Evolutionary conservation across 176 grass and related monocot genomes (phyloP).

Genomic region (Musa itinerans): DNA sequence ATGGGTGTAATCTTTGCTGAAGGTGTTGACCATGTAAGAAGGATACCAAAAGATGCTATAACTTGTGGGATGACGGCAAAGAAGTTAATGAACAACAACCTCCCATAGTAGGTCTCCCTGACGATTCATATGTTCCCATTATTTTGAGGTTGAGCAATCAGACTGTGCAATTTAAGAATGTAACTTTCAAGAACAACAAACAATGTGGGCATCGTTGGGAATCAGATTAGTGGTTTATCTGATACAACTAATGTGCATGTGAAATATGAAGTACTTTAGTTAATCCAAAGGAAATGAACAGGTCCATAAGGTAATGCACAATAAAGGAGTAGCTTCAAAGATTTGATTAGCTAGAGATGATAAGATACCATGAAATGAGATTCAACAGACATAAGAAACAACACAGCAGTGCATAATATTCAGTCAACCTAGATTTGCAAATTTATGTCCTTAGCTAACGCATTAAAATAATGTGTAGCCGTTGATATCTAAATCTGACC

Average conservation of each 20-base stretch:
- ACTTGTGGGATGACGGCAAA: constrained; percentile 36
- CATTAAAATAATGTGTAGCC: too few relatives aligned
- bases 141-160: background rate
- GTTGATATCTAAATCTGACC: too few relatives aligned
- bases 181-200: background rate
- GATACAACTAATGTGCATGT: background rate
- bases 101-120: background rate
- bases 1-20: constrained; percentile 70
- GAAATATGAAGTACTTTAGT: background rate
- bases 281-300: too few relatives aligned
- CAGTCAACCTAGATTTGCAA: too few relatives aligned
- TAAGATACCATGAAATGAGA: too few relatives aligned
- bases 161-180: too few relatives aligned
- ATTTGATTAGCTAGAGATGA: too few relatives aligned
- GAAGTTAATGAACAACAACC: constrained; percentile 16
- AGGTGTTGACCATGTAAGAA: constrained; percentile 27
- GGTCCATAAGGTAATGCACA: too few relatives aligned
- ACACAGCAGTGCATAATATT: too few relatives aligned
- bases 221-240: background rate
- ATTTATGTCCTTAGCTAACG: too few relatives aligned
- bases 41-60: constrained; percentile 46
- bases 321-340: background rate
- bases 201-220: background rate
- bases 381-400: too few relatives aligned
- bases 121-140: background rate